These are phyloP conservation scores for Trichophyton equinum DNA, from an alignment of 2,329 filamentous ascomycete genomes.

Conservation along the genomic window DNA sequence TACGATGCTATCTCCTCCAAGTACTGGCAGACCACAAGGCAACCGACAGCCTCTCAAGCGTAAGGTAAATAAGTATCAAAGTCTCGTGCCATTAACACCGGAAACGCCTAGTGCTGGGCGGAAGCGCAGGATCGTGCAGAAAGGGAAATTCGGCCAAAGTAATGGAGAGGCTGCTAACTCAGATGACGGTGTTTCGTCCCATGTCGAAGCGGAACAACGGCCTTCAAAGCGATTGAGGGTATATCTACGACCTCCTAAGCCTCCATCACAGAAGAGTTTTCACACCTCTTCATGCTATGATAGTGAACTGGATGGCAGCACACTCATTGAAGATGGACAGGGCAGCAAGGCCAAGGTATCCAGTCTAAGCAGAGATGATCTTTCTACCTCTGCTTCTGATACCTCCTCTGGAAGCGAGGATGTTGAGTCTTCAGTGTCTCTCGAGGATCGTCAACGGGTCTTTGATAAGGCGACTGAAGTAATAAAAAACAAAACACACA, in stretches of 20 bases:
- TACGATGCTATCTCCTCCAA: neutral
- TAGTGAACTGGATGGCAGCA: constrained; percentile 6
- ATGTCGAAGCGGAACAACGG: neutral
- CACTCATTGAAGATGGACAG: neutral
- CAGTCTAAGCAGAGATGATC: neutral
- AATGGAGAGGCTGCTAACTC: neutral
- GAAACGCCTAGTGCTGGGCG: neutral
- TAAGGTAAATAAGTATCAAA: neutral
- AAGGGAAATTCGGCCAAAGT: neutral
- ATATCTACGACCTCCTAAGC: too few relatives aligned
- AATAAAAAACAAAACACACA: neutral
- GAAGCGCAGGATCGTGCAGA: neutral
- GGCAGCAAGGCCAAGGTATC: neutral
- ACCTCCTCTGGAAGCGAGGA: neutral
- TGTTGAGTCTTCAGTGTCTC: neutral
- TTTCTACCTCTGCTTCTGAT: neutral
- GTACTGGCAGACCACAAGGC: neutral
- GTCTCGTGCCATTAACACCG: neutral
- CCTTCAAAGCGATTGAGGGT: neutral
- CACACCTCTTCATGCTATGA: neutral
- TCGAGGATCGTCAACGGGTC: neutral
- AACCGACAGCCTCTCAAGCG: neutral
- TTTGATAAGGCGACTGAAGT: neutral
- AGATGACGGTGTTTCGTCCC: neutral
- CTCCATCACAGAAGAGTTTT: neutral